Evolutionary conservation across 176 grass and related monocot species (phyloP).

Genomic region (bread wheat (Triticum aestivum)): IWGSC_CS_RefSeq_v2.1 NC_057808.1:529677465-529677964

Average conservation of each 20-base stretch:
- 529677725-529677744: slow-evolving; percentile 57
- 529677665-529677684: slow-evolving; percentile 53
- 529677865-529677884: slow-evolving; percentile 84
- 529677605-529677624: slow-evolving; percentile 49
- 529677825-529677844: slow-evolving; percentile 58
- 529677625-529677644: slow-evolving; percentile 61
- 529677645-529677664: slow-evolving; percentile 64
- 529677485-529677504: not conserved
- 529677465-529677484: not conserved
- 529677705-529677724: slow-evolving; percentile 67
- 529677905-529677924: slow-evolving; percentile 92
- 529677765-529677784: slow-evolving; percentile 79
- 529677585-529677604: slow-evolving; percentile 45
- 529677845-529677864: slow-evolving; percentile 69
- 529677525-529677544: not conserved
- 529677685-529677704: slow-evolving; percentile 59
- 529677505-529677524: not conserved
- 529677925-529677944: slow-evolving; percentile 41
- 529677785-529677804: slow-evolving; percentile 82
- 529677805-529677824: slow-evolving; percentile 95
- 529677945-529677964: slow-evolving; percentile 9
- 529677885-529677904: slow-evolving; percentile 74
- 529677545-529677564: slow-evolving; percentile 3
- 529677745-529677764: slow-evolving; percentile 82
- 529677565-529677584: not conserved